phyloP scores from a whole-genome alignment of 345 rosid genomes.

The Eucalyptus rudis region DNA sequence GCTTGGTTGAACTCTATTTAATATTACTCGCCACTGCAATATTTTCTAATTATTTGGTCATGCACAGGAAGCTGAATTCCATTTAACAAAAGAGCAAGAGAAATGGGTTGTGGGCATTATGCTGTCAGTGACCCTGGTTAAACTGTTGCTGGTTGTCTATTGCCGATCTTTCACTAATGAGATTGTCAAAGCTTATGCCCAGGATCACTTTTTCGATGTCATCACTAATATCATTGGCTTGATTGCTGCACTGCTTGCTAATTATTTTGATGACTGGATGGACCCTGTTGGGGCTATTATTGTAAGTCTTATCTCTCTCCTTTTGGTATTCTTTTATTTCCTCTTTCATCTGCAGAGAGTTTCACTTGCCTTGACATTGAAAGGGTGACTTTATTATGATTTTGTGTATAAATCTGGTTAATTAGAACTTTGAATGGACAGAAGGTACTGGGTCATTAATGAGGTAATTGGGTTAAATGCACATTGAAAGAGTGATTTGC shows the following conservation, averaged over 20 bases:
- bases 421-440: not conserved
- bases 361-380: not conserved
- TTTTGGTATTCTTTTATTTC: not conserved
- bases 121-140: conserved; percentile 80
- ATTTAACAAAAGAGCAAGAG: conserved; percentile 59
- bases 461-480: not conserved
- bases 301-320: conserved; percentile 31
- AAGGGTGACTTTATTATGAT: not conserved
- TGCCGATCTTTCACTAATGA: conserved; percentile 74
- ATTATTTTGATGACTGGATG: conserved; percentile 69
- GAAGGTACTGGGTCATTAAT: not conserved
- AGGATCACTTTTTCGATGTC: conserved; percentile 94
- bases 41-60: not conserved
- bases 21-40: not conserved
- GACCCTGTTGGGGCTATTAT: conserved; percentile 96
- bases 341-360: not conserved
- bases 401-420: not conserved
- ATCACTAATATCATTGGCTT: conserved; percentile 87
- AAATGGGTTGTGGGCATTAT: conserved; percentile 87
- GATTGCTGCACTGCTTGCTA: conserved; percentile 82
- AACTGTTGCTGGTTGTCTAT: conserved; percentile 59
- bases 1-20: not conserved
- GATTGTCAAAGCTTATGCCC: conserved; percentile 95
- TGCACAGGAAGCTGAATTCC: conserved; percentile 57
- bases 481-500: not conserved